Conservation (phyloP, 345 rosid species). For the Eutrema japonicum region DNA sequence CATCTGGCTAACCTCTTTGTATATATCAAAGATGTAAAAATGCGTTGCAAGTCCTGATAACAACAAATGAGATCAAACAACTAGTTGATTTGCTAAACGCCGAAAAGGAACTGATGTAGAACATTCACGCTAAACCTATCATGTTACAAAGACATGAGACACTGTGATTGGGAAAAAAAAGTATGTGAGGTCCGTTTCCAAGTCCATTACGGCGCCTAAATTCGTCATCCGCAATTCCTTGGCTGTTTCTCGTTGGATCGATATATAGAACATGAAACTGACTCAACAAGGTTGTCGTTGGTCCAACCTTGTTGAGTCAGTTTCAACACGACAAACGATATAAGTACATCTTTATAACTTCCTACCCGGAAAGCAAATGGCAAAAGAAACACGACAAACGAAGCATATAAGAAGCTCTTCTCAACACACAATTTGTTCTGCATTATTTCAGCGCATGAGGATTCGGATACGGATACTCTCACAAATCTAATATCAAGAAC, state of each 20-base stretch:
- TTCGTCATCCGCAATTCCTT: not conserved
- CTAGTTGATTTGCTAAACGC: slow-evolving; percentile 1
- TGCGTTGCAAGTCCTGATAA: not conserved
- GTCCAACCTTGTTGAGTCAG: too few species aligned
- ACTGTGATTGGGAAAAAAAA: not conserved
- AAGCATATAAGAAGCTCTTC: slow-evolving; percentile 19
- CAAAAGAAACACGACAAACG: not conserved
- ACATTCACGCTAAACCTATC: not conserved
- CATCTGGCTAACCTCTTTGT: not conserved
- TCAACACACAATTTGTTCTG: not conserved
- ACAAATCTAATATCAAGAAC: slow-evolving; percentile 8
- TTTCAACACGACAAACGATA: too few species aligned
- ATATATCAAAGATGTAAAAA: not conserved
- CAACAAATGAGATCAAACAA: not conserved
- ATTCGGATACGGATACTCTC: not conserved
- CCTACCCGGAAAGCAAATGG: not conserved
- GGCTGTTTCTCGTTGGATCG: not conserved
- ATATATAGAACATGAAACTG: not conserved
- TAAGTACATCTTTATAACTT: not conserved
- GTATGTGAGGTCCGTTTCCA: not conserved
- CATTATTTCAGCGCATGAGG: not conserved
- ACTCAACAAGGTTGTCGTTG: not conserved
- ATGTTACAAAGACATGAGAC: not conserved
- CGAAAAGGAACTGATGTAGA: not conserved
- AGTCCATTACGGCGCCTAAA: not conserved